phyloP scores from a whole-genome alignment of 495 filamentous ascomycete genomes.

The Penicillium longicatenatum region DNA sequence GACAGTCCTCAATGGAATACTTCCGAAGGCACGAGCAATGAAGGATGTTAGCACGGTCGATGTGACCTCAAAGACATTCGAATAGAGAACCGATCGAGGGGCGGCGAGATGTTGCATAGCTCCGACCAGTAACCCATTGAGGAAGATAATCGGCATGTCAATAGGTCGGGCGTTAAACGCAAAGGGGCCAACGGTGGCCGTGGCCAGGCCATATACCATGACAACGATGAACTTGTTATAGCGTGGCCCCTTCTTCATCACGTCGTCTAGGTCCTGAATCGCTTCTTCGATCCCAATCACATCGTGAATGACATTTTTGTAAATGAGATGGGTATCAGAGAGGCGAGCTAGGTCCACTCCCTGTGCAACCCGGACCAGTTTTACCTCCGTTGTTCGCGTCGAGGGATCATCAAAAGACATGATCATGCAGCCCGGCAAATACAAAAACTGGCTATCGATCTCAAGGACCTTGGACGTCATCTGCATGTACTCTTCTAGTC shows the following conservation, averaged over 20 bases:
- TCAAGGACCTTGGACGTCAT: constrained; percentile 85
- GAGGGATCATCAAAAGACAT: constrained; percentile 86
- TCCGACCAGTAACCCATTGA: constrained; percentile 81
- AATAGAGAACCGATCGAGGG: constrained; percentile 68
- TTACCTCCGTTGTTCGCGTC: constrained; percentile 87
- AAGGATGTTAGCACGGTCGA: constrained; percentile 83
- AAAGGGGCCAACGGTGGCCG: constrained; percentile 76
- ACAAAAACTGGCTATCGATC: constrained; percentile 85
- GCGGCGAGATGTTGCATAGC: constrained; percentile 75
- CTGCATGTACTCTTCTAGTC: constrained; percentile 79
- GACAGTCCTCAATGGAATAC: constrained; percentile 53
- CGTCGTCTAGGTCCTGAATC: constrained; percentile 62
- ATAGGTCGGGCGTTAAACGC: constrained; percentile 82
- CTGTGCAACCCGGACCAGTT: constrained; percentile 72
- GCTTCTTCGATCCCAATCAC: constrained; percentile 81
- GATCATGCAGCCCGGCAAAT: constrained; percentile 90
- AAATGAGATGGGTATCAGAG: constrained; percentile 79
- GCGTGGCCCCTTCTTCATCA: constrained; percentile 65
- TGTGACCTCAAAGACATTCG: constrained; percentile 87
- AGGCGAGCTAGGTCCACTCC: constrained; percentile 82
- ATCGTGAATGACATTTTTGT: constrained; percentile 90
- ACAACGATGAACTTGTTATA: constrained; percentile 68
- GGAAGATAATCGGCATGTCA: constrained; percentile 82
- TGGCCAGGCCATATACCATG: constrained; percentile 76
- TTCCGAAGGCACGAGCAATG: constrained; percentile 79